These are phyloP conservation scores for Anaeromyces robustus DNA, from an alignment of 192 early-diverging fungal genomes.

Conservation along the genomic window DNA sequence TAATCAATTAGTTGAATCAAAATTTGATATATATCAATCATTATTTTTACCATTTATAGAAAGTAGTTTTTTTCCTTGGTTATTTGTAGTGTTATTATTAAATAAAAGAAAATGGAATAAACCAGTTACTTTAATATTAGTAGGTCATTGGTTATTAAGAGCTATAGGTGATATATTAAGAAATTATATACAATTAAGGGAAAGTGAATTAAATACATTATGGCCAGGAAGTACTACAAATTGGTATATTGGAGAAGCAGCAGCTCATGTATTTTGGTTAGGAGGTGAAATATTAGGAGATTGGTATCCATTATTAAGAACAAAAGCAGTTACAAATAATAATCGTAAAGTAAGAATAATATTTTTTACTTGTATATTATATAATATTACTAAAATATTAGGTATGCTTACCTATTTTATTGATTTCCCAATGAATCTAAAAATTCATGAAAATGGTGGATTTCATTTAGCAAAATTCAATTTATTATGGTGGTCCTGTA, in stretches of 20 bases:
- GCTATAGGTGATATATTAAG: neutral
- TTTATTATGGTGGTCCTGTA: neutral
- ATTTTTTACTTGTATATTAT: neutral
- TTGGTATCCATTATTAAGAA: neutral
- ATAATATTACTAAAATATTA: neutral
- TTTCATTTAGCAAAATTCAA: neutral
- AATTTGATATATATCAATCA: no score
- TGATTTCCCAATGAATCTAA: neutral
- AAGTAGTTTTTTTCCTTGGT: neutral
- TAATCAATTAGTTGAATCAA: no score
- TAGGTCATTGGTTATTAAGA: neutral
- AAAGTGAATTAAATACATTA: neutral
- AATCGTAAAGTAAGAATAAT: neutral
- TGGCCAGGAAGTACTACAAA: neutral
- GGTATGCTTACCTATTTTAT: neutral
- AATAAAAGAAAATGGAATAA: neutral
- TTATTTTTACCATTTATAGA: no score
- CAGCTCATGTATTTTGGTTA: neutral
- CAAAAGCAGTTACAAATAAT: neutral
- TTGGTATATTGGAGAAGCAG: neutral
- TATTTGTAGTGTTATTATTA: neutral
- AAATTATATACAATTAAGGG: neutral
- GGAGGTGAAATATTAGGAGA: neutral
- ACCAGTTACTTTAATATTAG: neutral
- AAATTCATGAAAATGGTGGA: no score